Conservation (phyloP, 306 rosid species). For the Hylodesmum podocarpum region DNA sequence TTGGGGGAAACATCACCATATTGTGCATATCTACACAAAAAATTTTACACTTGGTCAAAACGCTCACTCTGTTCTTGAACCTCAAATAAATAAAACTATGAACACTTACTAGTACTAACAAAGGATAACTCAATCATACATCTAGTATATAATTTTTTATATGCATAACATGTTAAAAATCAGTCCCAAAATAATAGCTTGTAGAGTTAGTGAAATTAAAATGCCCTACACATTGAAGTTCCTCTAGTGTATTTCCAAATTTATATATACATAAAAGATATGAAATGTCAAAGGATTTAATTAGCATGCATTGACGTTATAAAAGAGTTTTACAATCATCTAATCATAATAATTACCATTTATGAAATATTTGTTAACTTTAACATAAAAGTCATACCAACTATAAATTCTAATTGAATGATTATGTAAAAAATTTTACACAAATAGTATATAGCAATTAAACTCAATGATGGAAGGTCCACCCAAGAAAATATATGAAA, state of each 20-base stretch:
- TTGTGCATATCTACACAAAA: slow-evolving; percentile 59
- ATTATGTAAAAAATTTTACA: too few species aligned
- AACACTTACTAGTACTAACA: neutral
- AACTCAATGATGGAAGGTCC: too few species aligned
- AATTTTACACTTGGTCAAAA: slow-evolving; percentile 15
- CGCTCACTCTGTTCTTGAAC: neutral
- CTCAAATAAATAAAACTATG: neutral
- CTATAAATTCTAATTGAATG: too few species aligned
- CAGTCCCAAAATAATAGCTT: neutral
- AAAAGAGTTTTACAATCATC: too few species aligned
- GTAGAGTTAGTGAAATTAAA: neutral
- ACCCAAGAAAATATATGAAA: neutral
- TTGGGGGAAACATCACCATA: slow-evolving; percentile 68
- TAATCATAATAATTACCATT: too few species aligned
- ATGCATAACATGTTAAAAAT: neutral
- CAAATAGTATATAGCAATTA: too few species aligned
- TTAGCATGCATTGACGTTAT: too few species aligned
- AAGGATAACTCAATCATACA: neutral
- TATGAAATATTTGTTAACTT: too few species aligned
- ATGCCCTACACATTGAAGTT: neutral
- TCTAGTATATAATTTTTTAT: neutral
- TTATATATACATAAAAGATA: neutral
- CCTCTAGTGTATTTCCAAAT: neutral
- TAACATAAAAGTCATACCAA: too few species aligned
- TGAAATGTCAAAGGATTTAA: neutral